Evolutionary conservation across 1,284 basidiomycete genomes (phyloP).

Genomic region (Fomitopsis palustris): DNA sequence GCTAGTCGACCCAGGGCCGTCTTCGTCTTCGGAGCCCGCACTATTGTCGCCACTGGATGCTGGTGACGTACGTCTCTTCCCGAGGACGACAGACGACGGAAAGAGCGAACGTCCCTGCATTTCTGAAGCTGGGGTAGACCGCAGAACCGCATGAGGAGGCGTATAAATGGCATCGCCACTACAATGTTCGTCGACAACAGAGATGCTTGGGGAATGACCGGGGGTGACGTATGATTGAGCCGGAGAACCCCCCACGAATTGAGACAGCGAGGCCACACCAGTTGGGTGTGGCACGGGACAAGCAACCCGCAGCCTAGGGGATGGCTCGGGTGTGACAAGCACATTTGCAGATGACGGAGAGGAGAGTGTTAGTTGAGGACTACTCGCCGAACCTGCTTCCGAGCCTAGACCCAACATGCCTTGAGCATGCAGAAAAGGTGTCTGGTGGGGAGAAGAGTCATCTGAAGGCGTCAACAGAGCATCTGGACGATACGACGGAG

Average conservation of each 20-base stretch:
- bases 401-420: not conserved
- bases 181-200: not conserved
- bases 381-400: not conserved
- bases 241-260: slow-evolving; percentile 42
- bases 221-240: slow-evolving; percentile 20
- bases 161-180: not conserved
- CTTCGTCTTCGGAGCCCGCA: slow-evolving; percentile 28
- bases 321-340: not conserved
- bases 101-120: not conserved
- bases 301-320: slow-evolving; percentile 7
- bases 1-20: slow-evolving; percentile 24
- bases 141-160: not conserved
- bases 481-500: not conserved
- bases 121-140: not conserved
- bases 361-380: not conserved
- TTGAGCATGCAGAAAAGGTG: not conserved
- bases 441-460: not conserved
- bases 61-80: not conserved
- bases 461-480: not conserved
- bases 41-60: slow-evolving; percentile 31
- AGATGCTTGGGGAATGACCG: slow-evolving; percentile 2
- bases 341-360: not conserved
- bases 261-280: slow-evolving; percentile 12
- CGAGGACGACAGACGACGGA: not conserved
- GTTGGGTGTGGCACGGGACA: slow-evolving; percentile 4